Percentiles rank a stretch among this genome's conserved stretches.
These are phyloP conservation scores for Cladosporium sp. DNA, from an alignment of 2,329 filamentous ascomycete species.

Conservation along the genomic window DNA sequence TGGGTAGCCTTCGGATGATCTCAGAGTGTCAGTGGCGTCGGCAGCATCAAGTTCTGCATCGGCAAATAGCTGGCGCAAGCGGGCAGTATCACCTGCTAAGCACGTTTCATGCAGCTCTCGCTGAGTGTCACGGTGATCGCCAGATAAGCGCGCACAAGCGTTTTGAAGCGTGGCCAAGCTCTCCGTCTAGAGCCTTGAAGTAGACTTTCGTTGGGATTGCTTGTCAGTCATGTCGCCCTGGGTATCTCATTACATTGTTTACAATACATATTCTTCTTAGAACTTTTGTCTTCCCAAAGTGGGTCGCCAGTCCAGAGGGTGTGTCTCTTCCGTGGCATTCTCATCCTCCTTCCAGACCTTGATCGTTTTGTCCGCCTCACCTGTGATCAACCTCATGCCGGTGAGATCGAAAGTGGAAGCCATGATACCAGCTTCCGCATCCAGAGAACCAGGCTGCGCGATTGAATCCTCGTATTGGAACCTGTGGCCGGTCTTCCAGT, in stretches of 20 bases:
- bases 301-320: conserved; percentile 91
- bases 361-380: conserved; percentile 93
- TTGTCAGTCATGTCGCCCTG: not conserved
- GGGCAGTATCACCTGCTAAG: not conserved
- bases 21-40: not conserved
- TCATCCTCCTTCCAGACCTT: conserved; percentile 98
- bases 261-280: conserved; percentile 16
- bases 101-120: not conserved
- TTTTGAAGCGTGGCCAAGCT: too few species aligned
- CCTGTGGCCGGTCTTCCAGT: conserved; percentile 94
- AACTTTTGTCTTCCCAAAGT: conserved; percentile 75
- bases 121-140: too few species aligned
- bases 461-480: conserved; percentile 90
- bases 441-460: conserved; percentile 89
- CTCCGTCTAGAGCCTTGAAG: too few species aligned
- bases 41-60: not conserved
- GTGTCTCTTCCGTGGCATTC: conserved; percentile 83
- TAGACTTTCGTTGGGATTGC: too few species aligned
- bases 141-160: too few species aligned
- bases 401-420: conserved; percentile 89
- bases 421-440: conserved; percentile 94
- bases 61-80: not conserved
- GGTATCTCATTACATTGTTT: conserved; percentile 17
- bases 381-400: conserved; percentile 84
- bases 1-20: not conserved